Evolutionary conservation across 805 yeast genomes (phyloP).

Genomic region (Kregervanrija pseudodelftensis): DNA sequence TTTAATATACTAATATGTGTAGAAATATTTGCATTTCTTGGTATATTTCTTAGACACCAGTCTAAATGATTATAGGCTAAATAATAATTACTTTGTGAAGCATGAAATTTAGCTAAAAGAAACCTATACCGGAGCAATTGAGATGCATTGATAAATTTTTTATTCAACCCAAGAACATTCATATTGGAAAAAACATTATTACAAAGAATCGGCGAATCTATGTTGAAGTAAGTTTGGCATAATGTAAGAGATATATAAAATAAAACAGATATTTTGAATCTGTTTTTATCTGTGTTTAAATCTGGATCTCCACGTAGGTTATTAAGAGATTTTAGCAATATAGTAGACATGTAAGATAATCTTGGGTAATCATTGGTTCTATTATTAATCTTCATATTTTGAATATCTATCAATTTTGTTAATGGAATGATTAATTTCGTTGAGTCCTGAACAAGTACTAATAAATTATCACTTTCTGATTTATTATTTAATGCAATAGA

Average conservation of each 20-base stretch:
- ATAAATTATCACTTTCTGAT: slow-evolving; percentile 21
- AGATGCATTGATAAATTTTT: slow-evolving; percentile 31
- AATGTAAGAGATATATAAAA: slow-evolving; percentile 41
- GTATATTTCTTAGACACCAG: slow-evolving; percentile 38
- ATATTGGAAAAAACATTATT: slow-evolving; percentile 56
- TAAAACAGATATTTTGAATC: slow-evolving; percentile 37
- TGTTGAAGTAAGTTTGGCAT: slow-evolving; percentile 44
- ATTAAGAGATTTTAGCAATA: slow-evolving; percentile 43
- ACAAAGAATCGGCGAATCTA: slow-evolving; percentile 51
- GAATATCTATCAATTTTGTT: slow-evolving; percentile 34
- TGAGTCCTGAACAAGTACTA: slow-evolving; percentile 32
- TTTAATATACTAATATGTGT: slow-evolving; percentile 35
- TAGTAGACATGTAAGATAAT: slow-evolving; percentile 39
- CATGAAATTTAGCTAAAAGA: slow-evolving; percentile 44
- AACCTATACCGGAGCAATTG: slow-evolving; percentile 48
- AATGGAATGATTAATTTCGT: slow-evolving; percentile 37
- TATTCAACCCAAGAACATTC: slow-evolving; percentile 41
- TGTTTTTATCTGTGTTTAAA: slow-evolving; percentile 25
- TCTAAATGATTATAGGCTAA: slow-evolving; percentile 40
- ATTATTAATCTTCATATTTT: slow-evolving; percentile 31
- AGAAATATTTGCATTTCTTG: slow-evolving; percentile 19
- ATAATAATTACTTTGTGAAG: slow-evolving; percentile 43
- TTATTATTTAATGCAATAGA: slow-evolving; percentile 43
- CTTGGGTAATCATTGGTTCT: slow-evolving; percentile 32
- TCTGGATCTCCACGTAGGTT: slow-evolving; percentile 40